A percentile compares a stretch with the other conserved stretches of the same genome.
Evolutionary conservation across 177 flowering plant species (phyloP).

Genomic region (Viscum album): DNA sequence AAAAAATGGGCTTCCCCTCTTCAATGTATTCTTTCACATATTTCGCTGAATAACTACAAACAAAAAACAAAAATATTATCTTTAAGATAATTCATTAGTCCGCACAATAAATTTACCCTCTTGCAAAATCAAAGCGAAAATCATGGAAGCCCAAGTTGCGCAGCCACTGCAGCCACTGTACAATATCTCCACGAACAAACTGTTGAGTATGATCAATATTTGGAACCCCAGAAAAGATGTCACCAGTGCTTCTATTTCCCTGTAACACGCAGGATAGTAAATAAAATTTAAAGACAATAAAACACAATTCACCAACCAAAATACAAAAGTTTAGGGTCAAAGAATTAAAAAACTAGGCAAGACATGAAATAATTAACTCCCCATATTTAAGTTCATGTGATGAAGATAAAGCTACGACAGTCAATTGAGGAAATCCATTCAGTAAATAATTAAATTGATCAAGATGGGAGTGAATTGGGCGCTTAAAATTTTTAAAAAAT

Average conservation of each 20-base stretch:
- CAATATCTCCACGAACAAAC: conserved; percentile 73
- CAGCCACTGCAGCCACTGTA: conserved; percentile 71
- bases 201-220: conserved; percentile 80
- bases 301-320: not conserved
- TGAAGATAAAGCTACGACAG: not conserved
- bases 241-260: conserved; percentile 78
- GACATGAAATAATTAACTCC: not conserved
- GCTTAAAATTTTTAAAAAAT: no score
- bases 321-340: not conserved
- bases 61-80: not conserved
- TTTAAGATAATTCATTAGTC: no score
- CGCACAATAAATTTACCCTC: conserved; percentile 40
- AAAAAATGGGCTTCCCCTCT: conserved; percentile 65
- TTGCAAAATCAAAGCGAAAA: conserved; percentile 96
- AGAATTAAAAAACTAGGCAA: not conserved
- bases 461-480: no score
- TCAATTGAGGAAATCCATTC: no score
- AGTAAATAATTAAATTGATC: not conserved
- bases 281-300: not conserved
- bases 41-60: conserved; percentile 62
- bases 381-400: not conserved
- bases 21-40: conserved; percentile 80
- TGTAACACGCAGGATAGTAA: conserved; percentile 11
- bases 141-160: conserved; percentile 78
- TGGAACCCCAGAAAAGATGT: conserved; percentile 84